Evolutionary conservation across 2,329 filamentous ascomycete genomes (phyloP).

Genomic region (Thermomyces lanuginosus): DNA sequence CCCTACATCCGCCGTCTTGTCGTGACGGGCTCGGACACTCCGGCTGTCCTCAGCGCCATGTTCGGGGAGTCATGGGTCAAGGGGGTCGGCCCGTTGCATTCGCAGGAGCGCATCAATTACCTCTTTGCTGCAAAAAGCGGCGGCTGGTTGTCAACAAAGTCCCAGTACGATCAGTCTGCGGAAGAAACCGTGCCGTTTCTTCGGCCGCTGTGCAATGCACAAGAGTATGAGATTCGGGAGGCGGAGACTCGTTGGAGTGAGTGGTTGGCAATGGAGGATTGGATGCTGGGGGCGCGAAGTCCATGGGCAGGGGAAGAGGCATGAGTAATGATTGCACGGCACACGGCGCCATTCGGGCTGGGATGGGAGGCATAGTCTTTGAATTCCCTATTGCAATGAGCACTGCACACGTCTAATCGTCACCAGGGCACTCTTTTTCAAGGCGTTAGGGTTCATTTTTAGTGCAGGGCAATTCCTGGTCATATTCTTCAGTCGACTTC

Average conservation of each 20-base stretch:
- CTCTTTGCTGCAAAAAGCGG: slow-evolving; percentile 87
- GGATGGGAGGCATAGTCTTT: too few relatives aligned
- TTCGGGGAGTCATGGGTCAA: slow-evolving; percentile 76
- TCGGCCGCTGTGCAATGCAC: slow-evolving; percentile 56
- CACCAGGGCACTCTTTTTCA: too few relatives aligned
- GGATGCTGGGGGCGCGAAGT: slow-evolving; percentile 71
- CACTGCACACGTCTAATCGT: too few relatives aligned
- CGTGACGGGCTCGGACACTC: slow-evolving; percentile 82
- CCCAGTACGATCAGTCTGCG: slow-evolving; percentile 70
- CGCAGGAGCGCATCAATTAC: slow-evolving; percentile 81
- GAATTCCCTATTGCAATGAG: too few relatives aligned
- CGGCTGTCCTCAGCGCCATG: slow-evolving; percentile 68
- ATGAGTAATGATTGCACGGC: too few relatives aligned
- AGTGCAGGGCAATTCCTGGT: too few relatives aligned
- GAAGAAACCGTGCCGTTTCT: slow-evolving; percentile 78
- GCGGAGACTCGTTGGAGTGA: slow-evolving; percentile 82
- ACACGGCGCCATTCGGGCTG: too few relatives aligned
- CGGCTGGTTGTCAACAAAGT: slow-evolving; percentile 75
- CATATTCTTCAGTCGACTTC: too few relatives aligned
- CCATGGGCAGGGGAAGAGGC: slow-evolving; percentile 13
- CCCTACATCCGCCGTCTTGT: slow-evolving; percentile 86
- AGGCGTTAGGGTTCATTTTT: too few relatives aligned
- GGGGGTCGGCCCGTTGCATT: slow-evolving; percentile 66
- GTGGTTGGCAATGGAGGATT: slow-evolving; percentile 94
- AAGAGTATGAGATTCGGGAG: slow-evolving; percentile 60